Base-by-base conservation (phyloP, 2,329 filamentous ascomycete species). In the Colletotrichum liriopes region DNA sequence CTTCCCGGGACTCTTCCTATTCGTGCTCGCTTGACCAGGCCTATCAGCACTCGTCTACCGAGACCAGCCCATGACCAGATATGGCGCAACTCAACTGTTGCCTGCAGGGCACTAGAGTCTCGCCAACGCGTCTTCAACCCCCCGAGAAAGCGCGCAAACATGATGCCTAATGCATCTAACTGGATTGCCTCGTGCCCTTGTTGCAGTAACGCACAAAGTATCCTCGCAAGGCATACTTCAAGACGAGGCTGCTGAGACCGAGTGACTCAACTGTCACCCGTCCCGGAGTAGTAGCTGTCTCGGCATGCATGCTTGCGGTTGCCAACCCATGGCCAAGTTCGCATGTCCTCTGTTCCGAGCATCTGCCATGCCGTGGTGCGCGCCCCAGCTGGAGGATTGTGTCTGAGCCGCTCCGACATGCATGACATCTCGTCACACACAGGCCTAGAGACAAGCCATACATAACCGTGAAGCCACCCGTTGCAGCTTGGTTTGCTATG, bases 261-360 rank as follows among this genome's bases (percentile, higher is more conserved):
- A 61, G 54, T 66, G 54, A 54, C 62, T 61, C 55, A 41, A 47
- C 37, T 12, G 9, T n/a, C 23, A 23, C 47, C 37, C 49, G 23
- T 71, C 18, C 35, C 20, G 49, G 45, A 41, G 16, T 39, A 35
- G 67, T 60, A 47, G 63, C 67, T 58, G 59, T 29, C 68, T 62
- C 47, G 63, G 63, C 68, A 71, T 61, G 68, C 63, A 61, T 71
- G 63, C 63, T 32, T 61, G 63, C 63, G 26, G 41, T 41, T 29
- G 26, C 55, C 39, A 56, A 26, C 26, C 51, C 43, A 23, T 43
- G 51, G 26, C 18, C 51, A 6, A 47, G 37, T 37, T 62, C 43
- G 61, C 52, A 54, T 63, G 18, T n/a, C 16, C 35, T 45, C 37
- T 51, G 45, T 39, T 47, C 64, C 32, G 37, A 43, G 26, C 32